Base-by-base conservation (phyloP, 1,284 basidiomycete species). In the Gomphus bonarii region DNA sequence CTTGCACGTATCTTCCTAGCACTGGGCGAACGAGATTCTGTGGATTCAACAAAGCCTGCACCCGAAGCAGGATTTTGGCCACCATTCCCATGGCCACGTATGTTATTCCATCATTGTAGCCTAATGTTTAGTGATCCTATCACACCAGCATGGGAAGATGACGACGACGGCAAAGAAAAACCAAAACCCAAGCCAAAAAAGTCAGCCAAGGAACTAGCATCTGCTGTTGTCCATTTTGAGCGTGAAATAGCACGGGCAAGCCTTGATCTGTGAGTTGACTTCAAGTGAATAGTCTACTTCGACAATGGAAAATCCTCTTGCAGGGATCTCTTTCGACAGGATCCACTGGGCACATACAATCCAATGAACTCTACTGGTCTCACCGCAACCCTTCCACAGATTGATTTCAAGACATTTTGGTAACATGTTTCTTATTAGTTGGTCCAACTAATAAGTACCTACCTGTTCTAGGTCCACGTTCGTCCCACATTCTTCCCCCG, bases 291-390 rank as follows among this genome's bases (percentile, higher is more conserved):
- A 44, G 58, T 57, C 44, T n/a, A 25, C 7, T 30, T 30, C 46
- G 3, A 20, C 12, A 25, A 16, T 28, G 51, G 49, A 51, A 9
- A 20, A 48, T 33, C 28, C 5, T 6, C 30, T 57, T 54, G 20
- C 62, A 84, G 82, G 35, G 85, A 88, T 62, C 71, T 80, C 25
- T 67, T 86, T 20, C 75, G 80, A 63, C 75, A 90, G 75, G 79
- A 98, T 67, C 95, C 95, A 0, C 74, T 91, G 56, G 85, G 77
- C 49, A 88, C 91, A 0, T 98, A 99, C 74, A 97, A 99, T 69
- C 93, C 93, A 2, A 77, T 80, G 48, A 72, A 78, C 0, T 73
- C 91, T 59, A 75, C 78, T 57, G 84, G 88, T 55, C 75, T 95
- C 53, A 81, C 84, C n/a, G 72, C 77, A 8, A 73, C 84, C 3